Evolutionary conservation across 108 stramenopile genomes (phyloP).

Genomic region (Fragilaria radians): DNA sequence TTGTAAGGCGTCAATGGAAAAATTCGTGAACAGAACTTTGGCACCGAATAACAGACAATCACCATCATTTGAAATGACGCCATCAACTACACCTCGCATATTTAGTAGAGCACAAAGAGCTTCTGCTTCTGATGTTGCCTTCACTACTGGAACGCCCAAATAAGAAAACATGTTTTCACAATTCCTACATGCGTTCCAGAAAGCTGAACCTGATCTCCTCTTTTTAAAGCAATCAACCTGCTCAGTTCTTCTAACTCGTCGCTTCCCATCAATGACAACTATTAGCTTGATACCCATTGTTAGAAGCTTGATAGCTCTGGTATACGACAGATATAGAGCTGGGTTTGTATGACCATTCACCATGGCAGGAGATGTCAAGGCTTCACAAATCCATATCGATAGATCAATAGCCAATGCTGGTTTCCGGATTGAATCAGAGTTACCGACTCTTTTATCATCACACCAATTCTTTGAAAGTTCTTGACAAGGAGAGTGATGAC

Average conservation of each 20-base stretch:
- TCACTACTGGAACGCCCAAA: slow-evolving; percentile 84
- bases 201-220: slow-evolving; percentile 51
- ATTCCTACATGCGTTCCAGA: slow-evolving; percentile 61
- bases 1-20: slow-evolving; percentile 72
- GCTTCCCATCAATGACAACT: slow-evolving; percentile 90
- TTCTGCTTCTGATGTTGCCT: slow-evolving; percentile 93
- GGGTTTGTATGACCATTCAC: slow-evolving; percentile 58
- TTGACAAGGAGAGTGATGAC: slow-evolving; percentile 4
- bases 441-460: slow-evolving; percentile 2
- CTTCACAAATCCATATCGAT: slow-evolving; percentile 91
- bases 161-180: slow-evolving; percentile 64
- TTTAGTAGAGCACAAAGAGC: slow-evolving; percentile 89
- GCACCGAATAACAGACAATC: slow-evolving; percentile 96
- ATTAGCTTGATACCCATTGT: slow-evolving; percentile 83
- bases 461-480: slow-evolving; percentile 35
- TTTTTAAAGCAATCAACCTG: slow-evolving; percentile 32
- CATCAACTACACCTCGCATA: slow-evolving; percentile 78
- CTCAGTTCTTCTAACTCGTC: slow-evolving; percentile 29
- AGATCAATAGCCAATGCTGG: slow-evolving; percentile 86
- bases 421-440: background rate
- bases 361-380: slow-evolving; percentile 49
- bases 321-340: slow-evolving; percentile 57
- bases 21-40: slow-evolving; percentile 80
- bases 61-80: slow-evolving; percentile 93
- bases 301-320: slow-evolving; percentile 80